Conservation (phyloP, 495 filamentous ascomycete genomes). For the Aspergillus biplanus region DNA sequence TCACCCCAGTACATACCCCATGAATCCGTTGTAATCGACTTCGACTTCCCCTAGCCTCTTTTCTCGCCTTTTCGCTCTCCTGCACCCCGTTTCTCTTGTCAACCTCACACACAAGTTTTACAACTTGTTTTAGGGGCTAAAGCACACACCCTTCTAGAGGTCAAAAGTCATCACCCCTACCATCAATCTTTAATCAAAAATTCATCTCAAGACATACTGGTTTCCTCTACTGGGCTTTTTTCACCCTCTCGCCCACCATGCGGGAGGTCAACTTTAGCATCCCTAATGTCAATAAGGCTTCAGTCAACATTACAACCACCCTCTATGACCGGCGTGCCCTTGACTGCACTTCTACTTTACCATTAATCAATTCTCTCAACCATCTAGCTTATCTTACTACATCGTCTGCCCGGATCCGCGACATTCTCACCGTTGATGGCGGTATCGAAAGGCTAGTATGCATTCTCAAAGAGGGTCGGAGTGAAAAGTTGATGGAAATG, state of each 20-base stretch:
- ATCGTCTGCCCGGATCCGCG: slow-evolving; percentile 95
- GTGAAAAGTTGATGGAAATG: slow-evolving; percentile 98
- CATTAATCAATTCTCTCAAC: slow-evolving; percentile 96
- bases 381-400: slow-evolving; percentile 98
- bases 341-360: slow-evolving; percentile 96
- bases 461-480: slow-evolving; percentile 95
- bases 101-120: slow-evolving; percentile 19
- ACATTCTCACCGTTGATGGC: slow-evolving; percentile 97
- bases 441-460: slow-evolving; percentile 94
- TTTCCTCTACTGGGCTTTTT: background rate
- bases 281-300: slow-evolving; percentile 99
- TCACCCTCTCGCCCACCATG: slow-evolving; percentile 59
- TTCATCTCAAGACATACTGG: slow-evolving; percentile 8
- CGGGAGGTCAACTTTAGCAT: slow-evolving; percentile 99
- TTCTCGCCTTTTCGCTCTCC: background rate
- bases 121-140: slow-evolving; percentile 26
- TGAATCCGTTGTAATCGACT: slow-evolving; percentile 20
- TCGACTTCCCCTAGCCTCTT: background rate
- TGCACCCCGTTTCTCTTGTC: background rate
- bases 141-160: background rate
- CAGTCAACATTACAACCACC: slow-evolving; percentile 97
- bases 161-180: slow-evolving; percentile 5
- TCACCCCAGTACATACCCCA: slow-evolving; percentile 10
- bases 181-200: slow-evolving; percentile 3
- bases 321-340: slow-evolving; percentile 96